Evolutionary conservation across 768 basidiomycete genomes (phyloP), one percentile per base, ranked within the genome.

Genomic region (Pleurotus salmoneostramineus): DNA sequence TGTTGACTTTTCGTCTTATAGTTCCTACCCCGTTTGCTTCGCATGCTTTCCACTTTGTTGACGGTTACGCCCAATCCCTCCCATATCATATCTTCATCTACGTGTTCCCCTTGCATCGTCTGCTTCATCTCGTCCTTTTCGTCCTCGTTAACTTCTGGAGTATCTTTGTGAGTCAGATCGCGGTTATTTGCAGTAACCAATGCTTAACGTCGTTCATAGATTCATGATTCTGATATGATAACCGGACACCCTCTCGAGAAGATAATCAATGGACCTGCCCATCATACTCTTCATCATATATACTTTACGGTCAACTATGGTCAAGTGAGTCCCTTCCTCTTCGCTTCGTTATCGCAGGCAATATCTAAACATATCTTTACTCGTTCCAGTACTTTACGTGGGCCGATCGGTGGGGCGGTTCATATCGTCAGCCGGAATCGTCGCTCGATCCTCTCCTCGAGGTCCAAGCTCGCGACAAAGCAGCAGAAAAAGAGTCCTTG

Each of bases 201-300:
- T 50, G 58, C 15, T 52, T 51, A 37, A 56, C 40, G 21, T 58
- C 33, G 15, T 7, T 31, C 67, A 11, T 35, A 94, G 93, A 99
- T 99, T 63, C 96, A 99, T 68, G 97, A 99, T 72, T 95, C 93
- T 3, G 97, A 98, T 76, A 98, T 99, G 96, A 85, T 98, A 66
- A 92, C 93, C 32, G 95, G 90, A 3, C 89, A 93, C 68, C 76
- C 86, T 3, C 81, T 97, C 4, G 96, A 98, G 74, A 86, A 80
- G 59, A 73, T 91, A 68, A 95, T 99, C 74, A 99, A 98, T 72
- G 95, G 94, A n/a, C 96, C 97, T 2, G 93, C 95, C 2, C 97
- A 99, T 65, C 97, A 99, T 70, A 98, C 95, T 0, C 78, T 98
- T 44, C 96, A 98, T 69, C 97, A 98, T 67, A 75, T 99, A 17